Evolutionary conservation across 2,329 filamentous ascomycete species (phyloP), one percentile per base, ranked within the genome.

Genomic region (Colletotrichum coccodes): DNA sequence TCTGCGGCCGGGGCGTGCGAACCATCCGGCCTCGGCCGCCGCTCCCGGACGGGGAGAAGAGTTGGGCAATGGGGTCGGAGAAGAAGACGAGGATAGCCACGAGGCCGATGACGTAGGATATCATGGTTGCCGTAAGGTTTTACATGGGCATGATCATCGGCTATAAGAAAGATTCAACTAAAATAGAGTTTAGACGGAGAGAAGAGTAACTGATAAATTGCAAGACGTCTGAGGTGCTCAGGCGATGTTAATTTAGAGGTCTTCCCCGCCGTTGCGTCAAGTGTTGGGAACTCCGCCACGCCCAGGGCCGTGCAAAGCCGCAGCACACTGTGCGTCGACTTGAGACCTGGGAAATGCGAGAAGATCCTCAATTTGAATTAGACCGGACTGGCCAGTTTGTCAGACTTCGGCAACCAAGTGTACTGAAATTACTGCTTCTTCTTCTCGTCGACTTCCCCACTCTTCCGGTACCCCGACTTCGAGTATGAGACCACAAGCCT

Each of bases 401-500:
- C 12, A 4, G 8, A 14, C 28, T 21, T 32, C 28, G 18, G 8
- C 9, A 23, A 18, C 28, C 0, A n/a, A 21, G 28, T 32, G 34
- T 30, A 9, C 11, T 11, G 42, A 11, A 12, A 26, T 60, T 57
- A 64, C 60, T 70, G 64, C 68, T 57, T 71, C 68, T 70, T 70
- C 47, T 68, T 67, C 34, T 56, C 62, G 12, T 26, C 36, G 18
- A 18, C n/a, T 36, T 40, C 38, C 9, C 47, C 34, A 36, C 18
- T 28, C 54, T 44, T 66, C n/a, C 78, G 74, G 49, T 81, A 75
- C 5, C 79, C 80, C 26, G 77, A 76, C 68, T 66, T 73, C 16
- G 76, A 60, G 71, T 79, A 83, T 11, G 80, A 80, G 6, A 73
- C 75, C 18, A 78, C 75, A 47, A 93, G 78, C 75, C 87, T 90